Base-by-base conservation (phyloP, 2,329 filamentous ascomycete genomes). In the Cytospora chrysosperma region DNA sequence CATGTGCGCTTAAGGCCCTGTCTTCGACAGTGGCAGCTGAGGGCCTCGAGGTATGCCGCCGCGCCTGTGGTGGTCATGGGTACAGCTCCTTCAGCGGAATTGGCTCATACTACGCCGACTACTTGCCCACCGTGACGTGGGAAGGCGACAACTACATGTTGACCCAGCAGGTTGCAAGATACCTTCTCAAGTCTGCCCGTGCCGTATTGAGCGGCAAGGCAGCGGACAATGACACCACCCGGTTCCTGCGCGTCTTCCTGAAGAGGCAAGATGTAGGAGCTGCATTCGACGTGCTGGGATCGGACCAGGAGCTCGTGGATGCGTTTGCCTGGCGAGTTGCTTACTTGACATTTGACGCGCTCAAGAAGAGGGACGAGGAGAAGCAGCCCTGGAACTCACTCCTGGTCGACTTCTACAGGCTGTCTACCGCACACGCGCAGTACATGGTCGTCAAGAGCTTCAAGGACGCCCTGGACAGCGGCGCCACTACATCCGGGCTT, bases 141-240 rank as follows among this genome's bases (percentile, higher is more conserved):
- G 90, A 92, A 73, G 90, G 90, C 52, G 90, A 92, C 77, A 92
- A 91, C 79, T 92, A 90, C 78, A 92, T 93, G 89, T 79, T 93
- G 64, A 91, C 88, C 12, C 90, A 93, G 74, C 90, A 93, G 77
- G 89, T 92, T 3, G 88, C 88, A 3, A 84, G 89, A 63, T 92
- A 92, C 71, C 83, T 93, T 53, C 82, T 93, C 68, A 93, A 92
- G 81, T 86, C 89, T 3, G 89, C 89, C 0, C 87, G 90, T 50
- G 82, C 85, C 1, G 89, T 92, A 0, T 77, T 91, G n/a, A 79
- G 82, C 17, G 86, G 85, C 67, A 84, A 88, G 65, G 81, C 84
- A 2, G 59, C 67, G 4, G 58, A 81, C 68, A 91, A 91, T 72
- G 88, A 91, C 75, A 91, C 88, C 4, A 85, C 85, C 4, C 79